Evolutionary conservation across 768 basidiomycete genomes (phyloP), one percentile per base, ranked within the genome.

Genomic region (Infundibulicybe gibba): DNA sequence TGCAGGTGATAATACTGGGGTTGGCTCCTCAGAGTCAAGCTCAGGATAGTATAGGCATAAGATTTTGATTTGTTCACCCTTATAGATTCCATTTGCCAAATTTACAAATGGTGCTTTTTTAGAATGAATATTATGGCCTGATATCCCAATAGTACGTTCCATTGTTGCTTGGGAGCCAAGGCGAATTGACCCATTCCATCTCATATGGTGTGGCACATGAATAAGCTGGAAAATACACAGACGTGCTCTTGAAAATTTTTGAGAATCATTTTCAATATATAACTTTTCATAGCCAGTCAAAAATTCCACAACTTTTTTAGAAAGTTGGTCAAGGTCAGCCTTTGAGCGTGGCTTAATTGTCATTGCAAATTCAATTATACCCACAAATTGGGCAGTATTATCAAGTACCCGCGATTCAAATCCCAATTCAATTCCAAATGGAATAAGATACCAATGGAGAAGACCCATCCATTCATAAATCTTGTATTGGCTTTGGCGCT

Each of bases 401-500:
- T 44, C 5, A 8, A 55, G 38, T 11, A 53, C 49, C 12, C 16
- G 16, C 6, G 32, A 14, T 32, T 55, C 32, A 16, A 53, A 43
- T 31, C 41, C 49, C 21, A 55, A 41, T 37, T 55, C 53, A 33
- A 47, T 47, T 6, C 48, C 34, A 40, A 55, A 47, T 3, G 53
- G 54, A 9, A 56, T 12, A 21, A 50, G 44, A 37, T 50, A 49
- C 54, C 54, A 56, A 39, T 56, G 54, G 2, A 48, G 11, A 5
- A 56, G 25, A 20, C 46, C 54, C 50, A 50, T 56, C 54, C 49
- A 54, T 54, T n/a, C n/a, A n/a, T n/a, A n/a, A n/a, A n/a, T n/a
- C n/a, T n/a, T n/a, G n/a, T n/a, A n/a, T n/a, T n/a, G 53, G 40
- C 54, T 56, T 11, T 56, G 49, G 16, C 53, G 32, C 37, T 55